Conservation (phyloP, 805 yeast genomes). For the Myxozyma vanderwaltii region DNA sequence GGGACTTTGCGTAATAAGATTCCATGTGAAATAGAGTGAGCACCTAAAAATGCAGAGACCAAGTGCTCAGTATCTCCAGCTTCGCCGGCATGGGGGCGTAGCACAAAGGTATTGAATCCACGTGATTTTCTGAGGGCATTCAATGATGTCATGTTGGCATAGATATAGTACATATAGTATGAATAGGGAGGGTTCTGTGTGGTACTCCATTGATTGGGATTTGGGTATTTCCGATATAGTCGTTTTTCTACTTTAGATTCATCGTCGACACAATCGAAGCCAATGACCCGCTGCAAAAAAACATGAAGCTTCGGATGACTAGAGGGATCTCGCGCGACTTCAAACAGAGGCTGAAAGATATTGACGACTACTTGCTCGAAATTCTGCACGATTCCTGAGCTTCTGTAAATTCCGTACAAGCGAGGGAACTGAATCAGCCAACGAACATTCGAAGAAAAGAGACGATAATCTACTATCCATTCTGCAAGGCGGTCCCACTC, state of each 20-base stretch:
- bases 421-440: constrained; percentile 97
- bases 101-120: constrained; percentile 84
- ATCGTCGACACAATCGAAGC: constrained; percentile 98
- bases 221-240: constrained; percentile 77
- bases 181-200: constrained; percentile 94
- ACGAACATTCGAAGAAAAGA: constrained; percentile 89
- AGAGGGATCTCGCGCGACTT: constrained; percentile 81
- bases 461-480: constrained; percentile 93
- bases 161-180: constrained; percentile 86
- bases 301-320: constrained; percentile 89
- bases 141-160: constrained; percentile 80
- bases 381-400: constrained; percentile 63
- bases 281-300: constrained; percentile 90
- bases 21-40: constrained; percentile 95
- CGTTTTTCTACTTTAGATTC: constrained; percentile 90
- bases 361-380: constrained; percentile 80
- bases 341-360: constrained; percentile 83
- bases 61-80: constrained; percentile 99
- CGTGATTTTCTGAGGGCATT: constrained; percentile 78
- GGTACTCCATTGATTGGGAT: constrained; percentile 80
- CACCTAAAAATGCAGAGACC: constrained; percentile 81
- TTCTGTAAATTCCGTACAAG: constrained; percentile 84
- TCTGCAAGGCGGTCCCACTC: constrained; percentile 96
- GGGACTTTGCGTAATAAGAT: constrained; percentile 91
- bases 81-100: constrained; percentile 98